Evolutionary conservation across 257 asterid genomes (phyloP).

Genomic region (Cruciata laevipes): DNA sequence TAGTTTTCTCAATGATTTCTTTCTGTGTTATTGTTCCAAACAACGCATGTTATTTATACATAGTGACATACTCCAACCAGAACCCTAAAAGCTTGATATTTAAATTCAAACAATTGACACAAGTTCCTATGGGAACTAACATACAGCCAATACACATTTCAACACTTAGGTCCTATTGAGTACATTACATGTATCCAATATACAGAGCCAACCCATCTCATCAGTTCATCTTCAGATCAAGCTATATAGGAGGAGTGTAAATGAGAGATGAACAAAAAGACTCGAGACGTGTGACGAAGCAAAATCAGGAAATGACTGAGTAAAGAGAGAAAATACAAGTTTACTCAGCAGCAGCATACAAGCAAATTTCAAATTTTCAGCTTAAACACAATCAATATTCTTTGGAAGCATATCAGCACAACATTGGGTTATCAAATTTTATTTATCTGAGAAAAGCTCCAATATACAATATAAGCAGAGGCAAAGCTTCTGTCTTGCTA

Average conservation of each 20-base stretch:
- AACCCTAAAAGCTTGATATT: background rate
- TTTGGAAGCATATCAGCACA: background rate
- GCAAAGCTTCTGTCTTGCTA: background rate
- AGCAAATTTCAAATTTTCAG: background rate
- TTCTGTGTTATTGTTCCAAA: background rate
- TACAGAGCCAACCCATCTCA: too few species aligned
- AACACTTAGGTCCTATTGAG: too few species aligned
- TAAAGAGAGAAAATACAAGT: background rate
- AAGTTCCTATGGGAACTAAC: too few species aligned
- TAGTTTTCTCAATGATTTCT: background rate
- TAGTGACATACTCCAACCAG: background rate
- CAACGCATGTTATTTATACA: background rate
- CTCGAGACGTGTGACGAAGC: background rate
- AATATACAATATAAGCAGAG: background rate
- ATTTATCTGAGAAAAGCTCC: constrained; percentile 8
- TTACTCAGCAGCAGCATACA: background rate
- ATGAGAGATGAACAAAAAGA: background rate
- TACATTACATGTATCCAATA: background rate
- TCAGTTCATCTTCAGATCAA: background rate
- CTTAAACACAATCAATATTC: background rate
- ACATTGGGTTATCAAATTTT: background rate
- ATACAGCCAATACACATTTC: too few species aligned
- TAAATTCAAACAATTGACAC: too few species aligned
- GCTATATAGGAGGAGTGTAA: background rate
- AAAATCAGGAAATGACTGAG: constrained; percentile 2